Percentiles rank a stretch among this genome's conserved stretches.
Evolutionary conservation across 176 grass and related monocot genomes (phyloP).

Genomic region (Carex parvula): DNA sequence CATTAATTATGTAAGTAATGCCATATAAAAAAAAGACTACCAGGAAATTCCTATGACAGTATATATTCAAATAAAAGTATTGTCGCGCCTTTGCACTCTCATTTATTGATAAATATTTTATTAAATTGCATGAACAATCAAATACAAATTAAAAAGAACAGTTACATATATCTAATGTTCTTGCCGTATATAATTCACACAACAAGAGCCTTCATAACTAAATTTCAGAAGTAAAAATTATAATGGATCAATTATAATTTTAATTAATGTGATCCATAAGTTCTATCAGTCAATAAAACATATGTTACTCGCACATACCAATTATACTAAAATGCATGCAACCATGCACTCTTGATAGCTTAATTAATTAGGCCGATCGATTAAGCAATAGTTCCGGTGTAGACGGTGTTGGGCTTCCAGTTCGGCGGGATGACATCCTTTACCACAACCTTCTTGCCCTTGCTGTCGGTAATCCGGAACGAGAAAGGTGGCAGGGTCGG

Average conservation of each 20-base stretch:
- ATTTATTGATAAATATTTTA: neutral
- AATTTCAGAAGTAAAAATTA: constrained; percentile 4
- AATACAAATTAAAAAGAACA: neutral
- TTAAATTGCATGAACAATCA: neutral
- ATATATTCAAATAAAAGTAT: neutral
- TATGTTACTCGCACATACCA: neutral
- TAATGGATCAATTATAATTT: neutral
- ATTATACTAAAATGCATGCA: neutral
- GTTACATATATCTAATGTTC: neutral
- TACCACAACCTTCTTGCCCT: constrained; percentile 48
- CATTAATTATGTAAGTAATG: too few relatives aligned
- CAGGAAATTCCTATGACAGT: neutral
- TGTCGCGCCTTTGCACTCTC: neutral
- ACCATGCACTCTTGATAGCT: neutral
- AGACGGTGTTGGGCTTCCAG: constrained; percentile 48
- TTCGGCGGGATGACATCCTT: constrained; percentile 60
- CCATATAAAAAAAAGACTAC: too few relatives aligned
- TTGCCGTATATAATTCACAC: neutral
- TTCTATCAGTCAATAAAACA: neutral
- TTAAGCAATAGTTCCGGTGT: constrained; percentile 5
- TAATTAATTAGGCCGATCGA: neutral
- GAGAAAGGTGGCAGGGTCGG: constrained; percentile 58
- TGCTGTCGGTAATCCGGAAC: constrained; percentile 51
- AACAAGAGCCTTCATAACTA: neutral
- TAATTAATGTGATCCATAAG: neutral